Base-by-base conservation (phyloP, 768 basidiomycete species). In the Termitomyces sp. region DNA sequence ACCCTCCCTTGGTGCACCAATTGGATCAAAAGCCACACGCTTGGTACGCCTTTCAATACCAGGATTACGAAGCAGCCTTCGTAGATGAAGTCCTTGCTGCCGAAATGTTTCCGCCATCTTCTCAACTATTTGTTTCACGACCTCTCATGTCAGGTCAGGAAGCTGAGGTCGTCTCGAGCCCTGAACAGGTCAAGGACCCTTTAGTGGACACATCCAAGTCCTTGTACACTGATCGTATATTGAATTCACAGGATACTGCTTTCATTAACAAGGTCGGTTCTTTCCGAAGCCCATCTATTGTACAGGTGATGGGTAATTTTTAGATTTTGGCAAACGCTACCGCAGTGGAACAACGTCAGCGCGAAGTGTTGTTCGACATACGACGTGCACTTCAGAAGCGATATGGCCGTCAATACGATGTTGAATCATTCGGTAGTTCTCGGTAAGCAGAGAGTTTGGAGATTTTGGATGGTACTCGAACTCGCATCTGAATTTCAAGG, bases 351-450 rank as follows among this genome's bases (percentile, higher is more conserved):
- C 2, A 16, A 8, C 9, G 23, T 13, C 56, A 43, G 16, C 26
- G 9, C 5, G 5, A 3, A 9, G 49, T 43, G 13, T 14, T 62
- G 8, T 28, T 44, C 5, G 56, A 65, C 1, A 67, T 79, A 5
- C 51, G 70, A 50, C 13, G 44, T 3, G 57, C 66, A 13, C 65
- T 81, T 4, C 60, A 64, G 55, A 53, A 62, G 2, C 51, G 47
- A 6, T 81, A 69, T 61, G 78, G 77, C 5, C 1, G 5, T 6
- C 26, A 58, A 38, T 82, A 75, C 65, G 50, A 36, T 4, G 72
- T 82, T 4, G 63, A 68, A 30, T 56, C 71, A 1, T 85, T 84
- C 64, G 84, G 84, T 35, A 84, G 83, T 59, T 75, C 77, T 18
- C 69, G 71, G 63, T 70, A 51, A 35, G 66, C 60, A 14, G 32